Base-by-base conservation (phyloP, 2,329 filamentous ascomycete species). In the Cytospora piceicola region DNA sequence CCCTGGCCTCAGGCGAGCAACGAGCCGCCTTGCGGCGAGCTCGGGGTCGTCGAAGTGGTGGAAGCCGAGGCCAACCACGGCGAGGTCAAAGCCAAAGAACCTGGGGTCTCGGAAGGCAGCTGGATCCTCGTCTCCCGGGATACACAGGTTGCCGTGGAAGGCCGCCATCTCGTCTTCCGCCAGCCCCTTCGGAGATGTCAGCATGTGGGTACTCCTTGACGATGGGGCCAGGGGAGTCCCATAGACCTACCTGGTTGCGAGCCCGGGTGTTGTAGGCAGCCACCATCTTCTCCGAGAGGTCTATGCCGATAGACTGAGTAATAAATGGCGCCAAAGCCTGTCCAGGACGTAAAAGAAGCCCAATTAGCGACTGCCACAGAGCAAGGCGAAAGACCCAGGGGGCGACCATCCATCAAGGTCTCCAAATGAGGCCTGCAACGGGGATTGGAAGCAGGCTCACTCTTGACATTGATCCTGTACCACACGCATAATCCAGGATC, bases 401-500 rank as follows among this genome's bases (percentile, higher is more conserved):
- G n/a, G n/a, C n/a, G n/a, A n/a, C n/a, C n/a, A 12, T 11, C 20
- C n/a, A 17, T 49, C 9, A 24, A 22, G n/a, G 42, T 8, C 20
- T 22, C 3, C 7, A n/a, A 4, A 14, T 6, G 39, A 8, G 5
- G 4, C 20, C 4, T 46, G 6, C 39, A 17, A n/a, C n/a, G 39
- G 20, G 3, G n/a, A 22, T 14, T 11, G n/a, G 42, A 14, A 27
- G 64, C 5, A 7, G 24, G 77, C 82, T 70, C 73, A 90, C 88
- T 75, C 84, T 82, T 15, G 89, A 89, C 68, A 91, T 80, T 63
- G 86, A 76, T 2, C 90, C 90, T 7, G 89, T 88, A 11, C 91
- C 91, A 73, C 90, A 93, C 20, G 91, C 91, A 75, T 93, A 94
- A 74, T 94, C 91, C 2, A 93, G 79, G 24, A 92, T 76, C 55